Conservation (phyloP, 1,284 basidiomycete species). For the Tilletia horrida region DNA sequence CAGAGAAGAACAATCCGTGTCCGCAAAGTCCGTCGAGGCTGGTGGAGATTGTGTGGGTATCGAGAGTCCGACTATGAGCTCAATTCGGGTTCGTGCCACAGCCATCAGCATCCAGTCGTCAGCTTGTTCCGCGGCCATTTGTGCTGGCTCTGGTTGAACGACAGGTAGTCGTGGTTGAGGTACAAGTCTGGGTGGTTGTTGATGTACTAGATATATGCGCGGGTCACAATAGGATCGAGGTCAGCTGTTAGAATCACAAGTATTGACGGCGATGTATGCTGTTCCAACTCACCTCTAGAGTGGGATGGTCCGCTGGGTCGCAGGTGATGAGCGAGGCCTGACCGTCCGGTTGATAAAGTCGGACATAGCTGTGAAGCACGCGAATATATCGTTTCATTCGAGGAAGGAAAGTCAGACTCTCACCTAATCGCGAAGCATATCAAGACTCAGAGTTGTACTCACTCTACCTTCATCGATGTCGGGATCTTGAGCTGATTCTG, state of each 20-base stretch:
- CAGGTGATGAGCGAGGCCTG: constrained; percentile 28
- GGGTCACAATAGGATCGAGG: neutral
- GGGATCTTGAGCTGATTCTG: constrained; percentile 32
- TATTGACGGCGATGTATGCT: neutral
- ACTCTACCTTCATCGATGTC: constrained; percentile 32
- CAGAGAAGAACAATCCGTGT: too few species aligned
- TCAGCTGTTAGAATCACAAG: neutral
- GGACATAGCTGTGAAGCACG: constrained; percentile 28
- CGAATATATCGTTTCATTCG: neutral
- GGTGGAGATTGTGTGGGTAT: too few species aligned
- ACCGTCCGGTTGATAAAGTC: constrained; percentile 46
- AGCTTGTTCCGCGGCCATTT: constrained; percentile 44
- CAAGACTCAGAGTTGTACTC: neutral
- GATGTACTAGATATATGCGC: constrained; percentile 34
- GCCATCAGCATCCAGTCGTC: constrained; percentile 29
- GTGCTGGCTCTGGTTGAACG: constrained; percentile 32
- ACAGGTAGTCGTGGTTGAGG: constrained; percentile 45
- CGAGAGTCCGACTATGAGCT: neutral
- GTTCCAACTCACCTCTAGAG: constrained; percentile 18
- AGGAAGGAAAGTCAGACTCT: neutral
- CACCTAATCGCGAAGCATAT: neutral
- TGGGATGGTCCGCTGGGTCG: constrained; percentile 49
- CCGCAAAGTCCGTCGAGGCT: too few species aligned
- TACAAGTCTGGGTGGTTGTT: constrained; percentile 43
- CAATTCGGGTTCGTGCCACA: neutral